Evolutionary conservation across 306 rosid genomes (phyloP).

Genomic region (Prunus kanzakura): DNA sequence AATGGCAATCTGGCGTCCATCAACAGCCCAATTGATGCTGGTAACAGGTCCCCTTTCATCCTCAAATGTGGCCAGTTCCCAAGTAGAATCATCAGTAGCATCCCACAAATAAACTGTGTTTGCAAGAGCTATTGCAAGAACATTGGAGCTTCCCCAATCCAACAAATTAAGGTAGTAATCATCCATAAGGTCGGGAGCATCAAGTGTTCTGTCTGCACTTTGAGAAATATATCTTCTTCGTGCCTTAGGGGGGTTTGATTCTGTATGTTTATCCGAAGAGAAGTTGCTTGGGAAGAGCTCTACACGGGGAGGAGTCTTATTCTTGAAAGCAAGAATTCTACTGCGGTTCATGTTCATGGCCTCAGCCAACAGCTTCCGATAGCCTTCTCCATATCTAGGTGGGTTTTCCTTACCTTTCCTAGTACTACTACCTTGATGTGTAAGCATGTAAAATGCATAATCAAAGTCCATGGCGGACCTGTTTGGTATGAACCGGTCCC

Average conservation of each 20-base stretch:
- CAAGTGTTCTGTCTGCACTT: constrained; percentile 68
- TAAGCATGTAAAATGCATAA: constrained; percentile 35
- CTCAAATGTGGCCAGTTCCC: constrained; percentile 57
- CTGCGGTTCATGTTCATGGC: constrained; percentile 62
- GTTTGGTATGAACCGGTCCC: constrained; percentile 33
- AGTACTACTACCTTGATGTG: neutral
- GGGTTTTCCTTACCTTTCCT: constrained; percentile 51
- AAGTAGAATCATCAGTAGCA: constrained; percentile 50
- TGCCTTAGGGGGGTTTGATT: constrained; percentile 21
- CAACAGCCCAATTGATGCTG: constrained; percentile 71
- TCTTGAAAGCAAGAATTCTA: constrained; percentile 72
- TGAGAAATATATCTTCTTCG: constrained; percentile 49
- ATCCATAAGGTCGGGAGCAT: constrained; percentile 70
- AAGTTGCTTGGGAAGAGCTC: constrained; percentile 39
- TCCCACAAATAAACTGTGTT: no score
- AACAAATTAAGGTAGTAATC: constrained; percentile 13
- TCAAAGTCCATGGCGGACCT: constrained; percentile 35
- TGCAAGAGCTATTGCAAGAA: no score
- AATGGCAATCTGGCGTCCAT: constrained; percentile 65
- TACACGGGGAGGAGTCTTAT: constrained; percentile 55
- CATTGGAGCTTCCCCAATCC: no score
- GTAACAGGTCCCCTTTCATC: constrained; percentile 72
- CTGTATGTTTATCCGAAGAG: constrained; percentile 20
- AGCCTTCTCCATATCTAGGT: constrained; percentile 31
- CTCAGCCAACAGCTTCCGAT: constrained; percentile 51